phyloP scores from a whole-genome alignment of 2,329 filamentous ascomycete species.

The Fusarium avenaceum region DNA sequence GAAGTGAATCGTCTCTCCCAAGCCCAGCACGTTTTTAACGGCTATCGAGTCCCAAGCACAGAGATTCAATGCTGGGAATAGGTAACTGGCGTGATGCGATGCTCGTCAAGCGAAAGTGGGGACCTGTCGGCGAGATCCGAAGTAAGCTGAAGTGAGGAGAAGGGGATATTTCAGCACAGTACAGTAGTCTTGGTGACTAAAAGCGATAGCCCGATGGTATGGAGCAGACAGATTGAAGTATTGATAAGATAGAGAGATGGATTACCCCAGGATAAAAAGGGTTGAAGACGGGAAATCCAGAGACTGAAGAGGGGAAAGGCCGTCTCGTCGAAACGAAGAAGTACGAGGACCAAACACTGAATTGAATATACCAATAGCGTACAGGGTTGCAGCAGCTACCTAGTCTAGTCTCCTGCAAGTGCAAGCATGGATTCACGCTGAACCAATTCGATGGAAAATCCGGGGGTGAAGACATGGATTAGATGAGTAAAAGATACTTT shows the following conservation, averaged over 20 bases:
- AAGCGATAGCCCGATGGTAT: neutral
- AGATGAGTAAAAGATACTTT: neutral
- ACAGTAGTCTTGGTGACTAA: neutral
- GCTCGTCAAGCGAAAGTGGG: conserved; percentile 37
- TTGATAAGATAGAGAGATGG: conserved; percentile 9
- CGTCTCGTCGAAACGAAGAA: conserved; percentile 13
- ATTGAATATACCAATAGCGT: conserved; percentile 12
- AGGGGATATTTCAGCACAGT: conserved; percentile 3
- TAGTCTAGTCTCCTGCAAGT: conserved; percentile 30
- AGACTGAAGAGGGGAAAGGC: conserved; percentile 35
- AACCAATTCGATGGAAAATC: conserved; percentile 51
- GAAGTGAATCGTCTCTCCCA: neutral
- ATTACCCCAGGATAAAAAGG: conserved; percentile 7
- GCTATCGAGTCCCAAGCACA: neutral
- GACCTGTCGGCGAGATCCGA: conserved; percentile 15
- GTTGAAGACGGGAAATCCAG: conserved; percentile 12
- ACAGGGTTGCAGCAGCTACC: conserved; percentile 3
- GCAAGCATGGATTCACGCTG: conserved; percentile 46
- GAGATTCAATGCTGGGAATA: conserved; percentile 17
- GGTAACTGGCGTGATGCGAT: conserved; percentile 42
- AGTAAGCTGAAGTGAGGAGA: conserved; percentile 23
- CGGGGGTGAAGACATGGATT: conserved; percentile 34
- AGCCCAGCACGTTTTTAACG: neutral
- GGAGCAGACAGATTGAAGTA: neutral
- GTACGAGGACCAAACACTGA: conserved; percentile 17